Base-by-base conservation (phyloP, 2,329 filamentous ascomycete species). In the Nannizziopsis barbatae region DNA sequence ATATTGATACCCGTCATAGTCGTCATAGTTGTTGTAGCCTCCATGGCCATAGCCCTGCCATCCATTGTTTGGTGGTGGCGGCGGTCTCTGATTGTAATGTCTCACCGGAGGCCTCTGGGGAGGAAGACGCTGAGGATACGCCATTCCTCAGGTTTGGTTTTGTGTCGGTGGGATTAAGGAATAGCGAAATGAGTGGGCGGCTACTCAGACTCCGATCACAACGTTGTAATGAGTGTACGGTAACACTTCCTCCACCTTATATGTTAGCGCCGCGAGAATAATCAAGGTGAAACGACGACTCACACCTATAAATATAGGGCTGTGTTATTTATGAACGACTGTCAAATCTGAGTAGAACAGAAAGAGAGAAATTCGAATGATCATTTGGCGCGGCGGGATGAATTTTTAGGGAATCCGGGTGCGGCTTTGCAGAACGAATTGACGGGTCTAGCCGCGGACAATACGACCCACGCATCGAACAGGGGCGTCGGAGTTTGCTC, bases 111-210 rank as follows among this genome's bases (percentile, higher is more conserved):
- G 60, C 47, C 63, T 61, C 49, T 60, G 61, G 48, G 61, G 50
- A 20, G 65, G 65, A 45, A 60, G 58, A 42, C 57, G 60, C 42
- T 62, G 62, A 37, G 62, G 60, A 43, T 67, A 68, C 48, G 65
- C 65, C 65, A 68, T 68, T 5, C 36, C 61, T 66, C 45, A 44
- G 75, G 74, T 72, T 66, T 68, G 49, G 11, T 42, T 4, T 27
- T 27, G 22, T 27, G 22, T 27, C 3, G 22, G 7, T 3, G 7
- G 7, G 22, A 4, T 7, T 7, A 27, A 27, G 7, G 22, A 27
- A 27, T 27, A 27, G 22, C 22, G 22, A 27, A 27, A 27, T 27
- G 22, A 27, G 22, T 7, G 22, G 22, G 22, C 22, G 22, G 22
- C 22, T 27, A 27, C 7, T 27, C 22, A 27, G 22, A 7, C 22